Evolutionary conservation across 1,284 basidiomycete genomes (phyloP), one percentile per base, ranked within the genome.

Genomic region (Taiwanofungus camphoratus): DNA sequence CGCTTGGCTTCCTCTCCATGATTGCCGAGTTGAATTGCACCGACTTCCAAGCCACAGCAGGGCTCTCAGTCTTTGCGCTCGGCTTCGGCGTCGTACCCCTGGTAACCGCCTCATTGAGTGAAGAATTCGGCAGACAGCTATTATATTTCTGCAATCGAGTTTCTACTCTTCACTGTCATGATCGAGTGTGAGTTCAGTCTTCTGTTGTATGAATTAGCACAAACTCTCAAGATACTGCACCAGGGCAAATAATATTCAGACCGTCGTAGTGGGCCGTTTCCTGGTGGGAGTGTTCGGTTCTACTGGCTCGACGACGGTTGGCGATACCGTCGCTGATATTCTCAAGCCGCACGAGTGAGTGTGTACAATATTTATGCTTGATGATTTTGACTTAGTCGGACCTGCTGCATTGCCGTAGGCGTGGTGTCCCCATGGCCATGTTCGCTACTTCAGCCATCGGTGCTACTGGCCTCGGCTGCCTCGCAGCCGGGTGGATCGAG

Each of bases 291-390:
- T 72, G 0, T 79, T 82, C 46, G 86, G 83, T 0, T 88, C 66
- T 34, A 81, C 79, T 0, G 80, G 80, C 2, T 69, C 82, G 0
- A 87, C 85, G 0, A 79, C 90, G 70, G 87, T 89, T 2, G 85
- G 86, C 12, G 87, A 86, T 1, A 85, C 82, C 0, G 74, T 91
- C 26, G 77, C 82, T 9, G 85, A 87, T 56, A 77, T 88, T 22
- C 88, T 79, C 75, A 53, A 59, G 0, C 70, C 78, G 8, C 65
- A 70, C 46, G 73, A 86, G 81, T 84, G 46, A 30, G 34, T 29
- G 18, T 16, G 22, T 18, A n/a, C n/a, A n/a, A n/a, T n/a, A n/a
- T n/a, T n/a, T n/a, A n/a, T n/a, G n/a, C n/a, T n/a, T n/a, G n/a
- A n/a, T n/a, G n/a, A n/a, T n/a, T n/a, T n/a, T n/a, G n/a, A n/a